phyloP scores from a whole-genome alignment of 2,329 filamentous ascomycete genomes.

The Penicillium sp. region DNA sequence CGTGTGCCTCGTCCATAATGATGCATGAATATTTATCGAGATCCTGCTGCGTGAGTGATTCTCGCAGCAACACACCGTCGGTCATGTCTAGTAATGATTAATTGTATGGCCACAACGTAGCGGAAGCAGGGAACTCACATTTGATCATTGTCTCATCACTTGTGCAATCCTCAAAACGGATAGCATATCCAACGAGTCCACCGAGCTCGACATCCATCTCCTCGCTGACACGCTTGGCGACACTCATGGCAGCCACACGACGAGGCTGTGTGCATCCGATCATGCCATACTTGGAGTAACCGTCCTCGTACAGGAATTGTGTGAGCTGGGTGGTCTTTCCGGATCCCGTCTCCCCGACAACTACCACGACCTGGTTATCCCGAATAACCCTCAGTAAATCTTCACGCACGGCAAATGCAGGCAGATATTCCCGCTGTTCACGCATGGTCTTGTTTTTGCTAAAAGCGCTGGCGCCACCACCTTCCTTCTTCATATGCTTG shows the following conservation, averaged over 20 bases:
- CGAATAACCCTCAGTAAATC: slow-evolving; percentile 86
- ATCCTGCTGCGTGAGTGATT: slow-evolving; percentile 87
- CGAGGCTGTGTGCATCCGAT: slow-evolving; percentile 96
- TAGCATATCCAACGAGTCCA: slow-evolving; percentile 87
- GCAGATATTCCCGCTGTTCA: slow-evolving; percentile 89
- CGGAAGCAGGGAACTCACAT: slow-evolving; percentile 48
- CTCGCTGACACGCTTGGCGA: slow-evolving; percentile 95
- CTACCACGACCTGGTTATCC: slow-evolving; percentile 95
- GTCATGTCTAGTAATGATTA: slow-evolving; percentile 67
- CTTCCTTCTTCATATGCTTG: slow-evolving; percentile 80
- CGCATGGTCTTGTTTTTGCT: slow-evolving; percentile 85
- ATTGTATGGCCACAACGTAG: neutral
- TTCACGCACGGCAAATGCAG: slow-evolving; percentile 93
- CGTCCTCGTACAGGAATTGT: slow-evolving; percentile 93
- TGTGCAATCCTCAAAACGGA: slow-evolving; percentile 97
- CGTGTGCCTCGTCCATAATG: slow-evolving; percentile 99
- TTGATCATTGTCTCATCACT: slow-evolving; percentile 95
- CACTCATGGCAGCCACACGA: slow-evolving; percentile 97
- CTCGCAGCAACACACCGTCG: slow-evolving; percentile 87
- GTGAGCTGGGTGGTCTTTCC: slow-evolving; percentile 97
- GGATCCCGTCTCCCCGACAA: slow-evolving; percentile 94
- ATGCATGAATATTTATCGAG: slow-evolving; percentile 95
- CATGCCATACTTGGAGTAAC: slow-evolving; percentile 80
- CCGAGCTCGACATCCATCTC: slow-evolving; percentile 96
- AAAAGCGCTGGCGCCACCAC: slow-evolving; percentile 79